Conservation (phyloP, 306 rosid genomes). For the Lathyrus oleraceus region DNA sequence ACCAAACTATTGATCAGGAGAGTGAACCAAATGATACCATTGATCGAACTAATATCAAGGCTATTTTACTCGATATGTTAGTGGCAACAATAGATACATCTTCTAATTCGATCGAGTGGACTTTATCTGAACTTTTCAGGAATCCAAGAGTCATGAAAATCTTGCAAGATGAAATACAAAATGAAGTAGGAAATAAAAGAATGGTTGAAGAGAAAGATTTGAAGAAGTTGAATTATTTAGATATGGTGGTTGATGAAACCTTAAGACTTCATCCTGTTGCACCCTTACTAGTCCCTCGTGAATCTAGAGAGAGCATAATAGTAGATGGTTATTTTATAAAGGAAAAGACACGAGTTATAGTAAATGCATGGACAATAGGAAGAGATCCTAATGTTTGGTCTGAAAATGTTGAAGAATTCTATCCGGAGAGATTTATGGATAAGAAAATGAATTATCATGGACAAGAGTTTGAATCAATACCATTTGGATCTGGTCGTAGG, state of each 20-base stretch:
- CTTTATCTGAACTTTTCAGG: not conserved
- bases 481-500: no score
- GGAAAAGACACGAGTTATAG: no score
- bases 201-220: not conserved
- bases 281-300: no score
- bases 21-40: not conserved
- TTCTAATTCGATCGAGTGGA: not conserved
- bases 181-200: not conserved
- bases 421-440: no score
- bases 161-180: not conserved
- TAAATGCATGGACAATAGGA: no score
- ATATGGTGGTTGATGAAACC: not conserved
- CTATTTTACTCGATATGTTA: not conserved
- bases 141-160: not conserved
- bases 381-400: no score
- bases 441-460: no score
- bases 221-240: not conserved
- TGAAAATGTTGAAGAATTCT: no score
- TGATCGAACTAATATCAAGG: not conserved
- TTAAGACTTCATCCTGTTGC: not conserved
- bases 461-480: no score
- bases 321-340: no score
- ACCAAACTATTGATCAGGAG: not conserved
- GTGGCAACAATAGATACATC: not conserved
- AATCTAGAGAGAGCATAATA: no score